These are phyloP conservation scores for Haematococcus lacustris DNA, from an alignment of 139 green algal genomes.

Conservation along the genomic window DNA sequence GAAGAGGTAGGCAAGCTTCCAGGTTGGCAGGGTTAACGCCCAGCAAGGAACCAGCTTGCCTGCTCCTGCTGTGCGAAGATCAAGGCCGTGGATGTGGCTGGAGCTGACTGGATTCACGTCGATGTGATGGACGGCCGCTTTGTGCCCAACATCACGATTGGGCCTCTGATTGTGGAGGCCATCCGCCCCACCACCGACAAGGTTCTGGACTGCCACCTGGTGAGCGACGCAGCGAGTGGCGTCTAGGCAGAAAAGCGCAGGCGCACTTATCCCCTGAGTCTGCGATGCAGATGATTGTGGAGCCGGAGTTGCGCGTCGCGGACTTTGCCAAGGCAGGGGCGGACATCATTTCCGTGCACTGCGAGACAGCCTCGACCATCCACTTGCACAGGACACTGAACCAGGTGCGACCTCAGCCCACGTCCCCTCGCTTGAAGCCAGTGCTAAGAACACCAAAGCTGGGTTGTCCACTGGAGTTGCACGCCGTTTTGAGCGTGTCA, in stretches of 20 bases:
- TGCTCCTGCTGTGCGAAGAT: too few species aligned
- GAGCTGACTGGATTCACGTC: constrained; percentile 94
- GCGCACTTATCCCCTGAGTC: background rate
- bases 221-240: too few species aligned
- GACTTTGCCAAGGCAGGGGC: constrained; percentile 96
- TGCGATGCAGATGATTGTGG: constrained; percentile 93
- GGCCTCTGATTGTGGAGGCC: constrained; percentile 92
- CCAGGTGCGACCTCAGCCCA: too few species aligned
- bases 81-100: constrained; percentile 84
- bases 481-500: too few species aligned
- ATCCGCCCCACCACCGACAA: constrained; percentile 93
- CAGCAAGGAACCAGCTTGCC: too few species aligned
- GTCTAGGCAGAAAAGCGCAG: background rate
- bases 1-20: too few species aligned
- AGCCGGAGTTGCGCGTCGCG: constrained; percentile 90
- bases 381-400: constrained; percentile 92
- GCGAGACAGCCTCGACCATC: constrained; percentile 84
- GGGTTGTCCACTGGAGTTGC: too few species aligned
- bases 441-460: too few species aligned
- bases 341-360: constrained; percentile 97
- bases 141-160: constrained; percentile 99
- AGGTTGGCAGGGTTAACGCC: too few species aligned
- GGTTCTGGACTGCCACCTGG: constrained; percentile 88
- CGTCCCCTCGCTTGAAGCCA: too few species aligned
- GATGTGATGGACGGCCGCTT: constrained; percentile 96